Percentiles rank a stretch among this genome's conserved stretches.
Evolutionary conservation across 2,329 filamentous ascomycete species (phyloP).

Genomic region (Beauveria varroae): DNA sequence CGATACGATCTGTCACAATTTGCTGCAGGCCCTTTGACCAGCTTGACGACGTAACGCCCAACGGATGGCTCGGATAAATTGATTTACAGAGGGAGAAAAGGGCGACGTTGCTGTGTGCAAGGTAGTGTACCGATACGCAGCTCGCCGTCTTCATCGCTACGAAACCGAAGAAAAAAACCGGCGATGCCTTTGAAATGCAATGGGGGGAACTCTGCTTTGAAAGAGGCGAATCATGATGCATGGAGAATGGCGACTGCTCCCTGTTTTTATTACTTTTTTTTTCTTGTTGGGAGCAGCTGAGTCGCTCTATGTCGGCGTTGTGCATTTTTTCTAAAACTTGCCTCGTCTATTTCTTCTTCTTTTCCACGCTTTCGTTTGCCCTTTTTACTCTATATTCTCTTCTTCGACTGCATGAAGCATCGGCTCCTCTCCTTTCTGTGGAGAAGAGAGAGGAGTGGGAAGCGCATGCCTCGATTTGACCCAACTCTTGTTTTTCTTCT

Average conservation of each 20-base stretch:
- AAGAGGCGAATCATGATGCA: conserved; percentile 1
- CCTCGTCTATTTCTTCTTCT: conserved; percentile 1
- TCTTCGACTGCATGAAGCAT: neutral
- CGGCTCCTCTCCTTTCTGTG: neutral
- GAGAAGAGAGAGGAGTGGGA: neutral
- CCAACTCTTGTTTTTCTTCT: neutral
- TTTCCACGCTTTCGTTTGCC: neutral
- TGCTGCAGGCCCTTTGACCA: neutral
- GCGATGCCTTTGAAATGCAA: neutral
- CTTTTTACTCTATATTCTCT: conserved; percentile 7
- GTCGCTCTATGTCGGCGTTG: conserved; percentile 6
- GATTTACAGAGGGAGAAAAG: neutral
- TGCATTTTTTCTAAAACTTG: neutral
- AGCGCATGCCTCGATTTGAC: neutral
- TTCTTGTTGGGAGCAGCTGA: conserved; percentile 3
- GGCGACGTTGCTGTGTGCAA: neutral
- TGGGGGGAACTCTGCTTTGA: neutral
- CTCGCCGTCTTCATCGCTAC: neutral
- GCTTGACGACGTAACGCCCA: neutral
- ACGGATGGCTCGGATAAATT: neutral
- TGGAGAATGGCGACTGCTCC: neutral
- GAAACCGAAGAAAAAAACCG: neutral
- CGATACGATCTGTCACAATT: neutral
- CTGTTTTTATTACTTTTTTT: conserved; percentile 10
- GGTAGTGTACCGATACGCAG: conserved; percentile 11